phyloP scores from a whole-genome alignment of 352 stramenopile species.

The Globisporangium canariense region DNA sequence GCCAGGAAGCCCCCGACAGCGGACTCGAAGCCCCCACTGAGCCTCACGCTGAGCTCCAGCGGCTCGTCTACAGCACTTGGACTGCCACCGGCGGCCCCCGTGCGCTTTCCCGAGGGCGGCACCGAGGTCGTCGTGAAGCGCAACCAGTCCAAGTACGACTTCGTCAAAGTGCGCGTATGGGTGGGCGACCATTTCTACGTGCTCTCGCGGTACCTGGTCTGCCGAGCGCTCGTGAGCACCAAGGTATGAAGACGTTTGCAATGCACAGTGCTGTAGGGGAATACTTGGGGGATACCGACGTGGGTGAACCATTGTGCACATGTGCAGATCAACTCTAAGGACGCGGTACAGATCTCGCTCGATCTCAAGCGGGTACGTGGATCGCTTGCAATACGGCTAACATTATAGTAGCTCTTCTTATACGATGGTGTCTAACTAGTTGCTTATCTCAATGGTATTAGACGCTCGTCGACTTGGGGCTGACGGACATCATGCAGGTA shows the following conservation, averaged over 20 bases:
- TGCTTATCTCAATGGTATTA: constrained; percentile 16
- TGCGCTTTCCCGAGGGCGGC: constrained; percentile 15
- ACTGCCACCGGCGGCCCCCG: constrained; percentile 10
- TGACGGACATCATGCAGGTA: constrained; percentile 83
- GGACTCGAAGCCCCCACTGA: constrained; percentile 8
- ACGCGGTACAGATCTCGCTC: constrained; percentile 86
- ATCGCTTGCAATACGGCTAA: not conserved
- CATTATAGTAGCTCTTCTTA: not conserved
- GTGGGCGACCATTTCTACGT: constrained; percentile 89
- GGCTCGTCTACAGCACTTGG: not conserved
- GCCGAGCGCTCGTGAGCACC: constrained; percentile 75
- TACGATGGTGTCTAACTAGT: not conserved
- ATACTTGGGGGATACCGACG: not conserved
- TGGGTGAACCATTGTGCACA: not conserved
- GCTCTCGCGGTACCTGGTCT: constrained; percentile 83
- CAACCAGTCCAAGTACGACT: constrained; percentile 90
- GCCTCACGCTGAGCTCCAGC: constrained; percentile 1
- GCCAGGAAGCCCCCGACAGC: constrained; percentile 1
- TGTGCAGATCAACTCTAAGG: constrained; percentile 77
- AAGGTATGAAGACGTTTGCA: constrained; percentile 37
- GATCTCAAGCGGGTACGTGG: constrained; percentile 77
- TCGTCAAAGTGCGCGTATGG: constrained; percentile 89
- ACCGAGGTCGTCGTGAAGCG: constrained; percentile 60
- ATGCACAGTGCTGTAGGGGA: not conserved
- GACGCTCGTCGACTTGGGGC: constrained; percentile 82